Evolutionary conservation across 108 stramenopile genomes (phyloP), one percentile per base, ranked within the genome.

Genomic region (Nitzschia sp.): DNA sequence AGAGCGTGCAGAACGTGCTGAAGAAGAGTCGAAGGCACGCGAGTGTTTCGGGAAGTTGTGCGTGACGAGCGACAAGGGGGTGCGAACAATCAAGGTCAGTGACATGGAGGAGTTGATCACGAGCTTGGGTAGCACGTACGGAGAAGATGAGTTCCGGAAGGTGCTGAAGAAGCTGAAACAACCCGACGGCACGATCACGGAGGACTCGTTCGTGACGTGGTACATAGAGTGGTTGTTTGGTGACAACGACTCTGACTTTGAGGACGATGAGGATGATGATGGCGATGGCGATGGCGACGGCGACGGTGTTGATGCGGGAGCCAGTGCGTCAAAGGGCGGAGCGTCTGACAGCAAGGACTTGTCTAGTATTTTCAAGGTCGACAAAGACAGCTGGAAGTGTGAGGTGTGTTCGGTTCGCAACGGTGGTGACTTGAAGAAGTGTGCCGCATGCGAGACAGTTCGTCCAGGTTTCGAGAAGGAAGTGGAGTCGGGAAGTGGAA

Each of bases 221-320:
- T 94, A 94, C 65, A 60, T 82, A 8, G 81, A 86, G 15, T 94
- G 89, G 89, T 63, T 94, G 62, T 89, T 91, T 71, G 85, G 85
- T 24, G 88, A 74, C 41, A 90, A 88, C 51, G 87, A 80, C 29
- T 79, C 76, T 25, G 71, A 78, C 20, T 68, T 50, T 51, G 79
- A 67, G 24, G 71, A 73, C 0, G 65, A 41, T 14, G 69, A 77
- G 20, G 78, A 76, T 10, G 71, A 79, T n/a, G 70, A 65, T 19
- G 65, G 48, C n/a, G 34, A 54, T 0, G 46, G 9, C 7, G 52
- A 14, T 8, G 59, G 5, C 1, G 34, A 54, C 3, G 46, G 9
- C 7, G 52, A 14, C 1, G 59, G 5, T 3, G 20, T 40, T 24
- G 6, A 26, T 39, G 6, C 46, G 5, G 46, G 46, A 15, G 17